Base-by-base conservation (phyloP, 345 rosid genomes). In the Moricandia moricandioides region DNA sequence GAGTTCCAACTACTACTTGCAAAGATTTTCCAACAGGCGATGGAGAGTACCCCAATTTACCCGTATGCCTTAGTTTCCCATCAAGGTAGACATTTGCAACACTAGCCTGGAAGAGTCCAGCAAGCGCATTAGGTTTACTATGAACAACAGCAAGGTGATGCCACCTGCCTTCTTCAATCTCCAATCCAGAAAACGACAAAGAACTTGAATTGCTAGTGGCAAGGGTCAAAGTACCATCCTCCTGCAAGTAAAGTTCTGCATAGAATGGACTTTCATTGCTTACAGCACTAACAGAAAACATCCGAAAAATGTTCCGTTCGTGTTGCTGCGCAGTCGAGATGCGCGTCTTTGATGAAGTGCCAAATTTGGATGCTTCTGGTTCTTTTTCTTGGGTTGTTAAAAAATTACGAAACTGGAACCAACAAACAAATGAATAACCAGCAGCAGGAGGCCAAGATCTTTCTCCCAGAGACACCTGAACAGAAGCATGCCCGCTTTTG, bases 361-460 rank as follows among this genome's bases (percentile, higher is more conserved):
- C 90, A 79, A 73, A 78, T 88, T 84, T 87, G 69, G 83, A 80
- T 64, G 75, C 77, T 75, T 90, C 96, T 24, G 56, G 52, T 54
- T 89, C 98, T 81, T 87, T 92, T 67, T 79, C 80, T 66, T 85
- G 97, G 57, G 86, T 72, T 79, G 83, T 88, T 65, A 89, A 83
- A 63, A 89, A 85, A 70, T 95, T 86, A 35, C 74, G 89, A 76
- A 88, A 90, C 86, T 95, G 97, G 81, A 95, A 95, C 99, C 99
- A 95, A 75, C 99, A 92, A 68, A 83, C 91, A 83, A 95, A 95
- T 60, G 99, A 95, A 89, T 95, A 95, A 49, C 99, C 99, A 78
- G 97, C 99, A 57, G 98, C 97, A 80, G 98, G 99, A 76, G 99
- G 99, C 99, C 99, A 95, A 64, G 99, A 92, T 85, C 99, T 88